Evolutionary conservation across 345 rosid genomes (phyloP).

Genomic region (Moricandia arvensis): DNA sequence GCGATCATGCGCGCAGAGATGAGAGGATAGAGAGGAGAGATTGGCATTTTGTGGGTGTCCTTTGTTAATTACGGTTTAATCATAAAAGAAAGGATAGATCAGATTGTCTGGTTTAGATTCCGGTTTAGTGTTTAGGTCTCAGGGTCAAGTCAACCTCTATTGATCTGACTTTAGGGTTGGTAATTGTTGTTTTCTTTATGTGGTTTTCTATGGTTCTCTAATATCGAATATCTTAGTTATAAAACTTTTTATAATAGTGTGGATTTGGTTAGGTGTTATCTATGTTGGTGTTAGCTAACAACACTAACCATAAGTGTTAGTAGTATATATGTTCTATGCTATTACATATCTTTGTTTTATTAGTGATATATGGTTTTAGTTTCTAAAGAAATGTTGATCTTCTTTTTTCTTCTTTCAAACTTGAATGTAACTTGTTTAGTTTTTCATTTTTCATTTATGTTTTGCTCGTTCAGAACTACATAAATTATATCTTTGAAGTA

Average conservation of each 20-base stretch:
- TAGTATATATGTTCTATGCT: background rate
- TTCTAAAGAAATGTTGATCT: no score
- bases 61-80: background rate
- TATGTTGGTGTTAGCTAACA: background rate
- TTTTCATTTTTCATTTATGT: no score
- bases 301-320: background rate
- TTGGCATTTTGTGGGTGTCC: constrained; percentile 23
- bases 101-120: constrained; percentile 14
- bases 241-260: background rate
- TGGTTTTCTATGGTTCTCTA: background rate
- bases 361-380: background rate
- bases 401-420: no score
- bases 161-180: background rate
- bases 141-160: background rate
- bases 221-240: background rate
- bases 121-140: background rate
- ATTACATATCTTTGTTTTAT: background rate
- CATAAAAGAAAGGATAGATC: background rate
- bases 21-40: background rate
- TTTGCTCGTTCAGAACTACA: no score
- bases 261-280: background rate
- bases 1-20: constrained; percentile 36
- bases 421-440: no score
- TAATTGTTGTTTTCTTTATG: background rate
- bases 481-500: no score